Evolutionary conservation across 148 eudicot species (phyloP).

Genomic region (Dysphania ambrosioides): DNA sequence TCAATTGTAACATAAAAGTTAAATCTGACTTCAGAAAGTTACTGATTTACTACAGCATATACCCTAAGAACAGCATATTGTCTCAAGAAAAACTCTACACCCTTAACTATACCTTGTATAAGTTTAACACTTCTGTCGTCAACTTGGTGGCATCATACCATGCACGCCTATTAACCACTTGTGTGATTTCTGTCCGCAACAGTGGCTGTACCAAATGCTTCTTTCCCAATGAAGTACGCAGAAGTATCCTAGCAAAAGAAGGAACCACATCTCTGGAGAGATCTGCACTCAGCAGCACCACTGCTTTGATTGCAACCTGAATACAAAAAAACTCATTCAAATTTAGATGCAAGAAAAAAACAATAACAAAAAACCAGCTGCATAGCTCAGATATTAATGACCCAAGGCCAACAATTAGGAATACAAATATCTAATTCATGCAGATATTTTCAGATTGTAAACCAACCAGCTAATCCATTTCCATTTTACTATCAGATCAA

Average conservation of each 20-base stretch:
- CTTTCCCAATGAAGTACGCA: constrained; percentile 87
- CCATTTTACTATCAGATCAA: too few species aligned
- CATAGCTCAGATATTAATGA: not conserved
- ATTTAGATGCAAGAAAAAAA: not conserved
- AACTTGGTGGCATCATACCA: constrained; percentile 97
- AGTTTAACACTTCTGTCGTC: constrained; percentile 74
- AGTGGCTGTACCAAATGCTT: constrained; percentile 83
- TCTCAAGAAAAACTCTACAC: not conserved
- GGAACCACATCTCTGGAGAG: constrained; percentile 92
- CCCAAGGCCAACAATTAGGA: not conserved
- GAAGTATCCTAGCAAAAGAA: constrained; percentile 82
- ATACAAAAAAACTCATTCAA: not conserved
- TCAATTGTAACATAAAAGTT: not conserved
- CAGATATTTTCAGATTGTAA: not conserved
- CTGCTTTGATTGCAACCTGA: constrained; percentile 74
- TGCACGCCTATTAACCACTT: constrained; percentile 90
- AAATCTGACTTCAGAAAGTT: not conserved
- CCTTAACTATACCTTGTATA: constrained; percentile 65
- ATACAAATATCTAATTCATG: not conserved
- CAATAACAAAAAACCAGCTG: not conserved
- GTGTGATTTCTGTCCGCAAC: constrained; percentile 89
- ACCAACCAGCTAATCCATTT: too few species aligned
- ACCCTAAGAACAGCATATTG: not conserved
- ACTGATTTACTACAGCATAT: not conserved
- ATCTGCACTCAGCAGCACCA: constrained; percentile 66